These are phyloP conservation scores for Botrytis byssoidea DNA, from an alignment of 2,329 filamentous ascomycete genomes.

Conservation along the genomic window DNA sequence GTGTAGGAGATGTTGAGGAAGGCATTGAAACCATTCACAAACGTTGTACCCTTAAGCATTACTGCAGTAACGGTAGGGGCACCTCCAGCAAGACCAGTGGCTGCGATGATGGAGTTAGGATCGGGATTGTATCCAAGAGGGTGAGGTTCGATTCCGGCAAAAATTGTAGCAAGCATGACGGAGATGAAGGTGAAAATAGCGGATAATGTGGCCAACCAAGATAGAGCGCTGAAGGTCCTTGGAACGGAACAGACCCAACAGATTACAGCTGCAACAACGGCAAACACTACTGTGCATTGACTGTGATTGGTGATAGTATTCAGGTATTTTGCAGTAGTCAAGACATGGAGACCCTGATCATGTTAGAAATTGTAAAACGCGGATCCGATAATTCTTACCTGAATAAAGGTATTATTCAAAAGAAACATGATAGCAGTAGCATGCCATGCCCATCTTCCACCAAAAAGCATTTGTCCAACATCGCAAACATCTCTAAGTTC, in stretches of 20 bases:
- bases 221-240: constrained; percentile 77
- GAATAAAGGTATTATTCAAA: constrained; percentile 90
- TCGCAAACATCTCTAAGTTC: constrained; percentile 92
- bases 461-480: constrained; percentile 93
- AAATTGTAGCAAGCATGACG: constrained; percentile 79
- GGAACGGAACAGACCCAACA: constrained; percentile 80
- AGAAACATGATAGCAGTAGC: constrained; percentile 81
- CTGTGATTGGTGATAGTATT: constrained; percentile 79
- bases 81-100: constrained; percentile 45
- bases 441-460: constrained; percentile 73
- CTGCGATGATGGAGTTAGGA: constrained; percentile 40
- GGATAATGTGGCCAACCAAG: constrained; percentile 74
- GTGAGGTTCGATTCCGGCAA: constrained; percentile 72
- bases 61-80: constrained; percentile 67
- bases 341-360: constrained; percentile 69
- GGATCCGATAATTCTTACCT: constrained; percentile 47
- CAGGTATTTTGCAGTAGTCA: constrained; percentile 81
- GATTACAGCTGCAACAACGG: constrained; percentile 69
- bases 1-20: constrained; percentile 97
- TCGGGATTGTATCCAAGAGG: constrained; percentile 64
- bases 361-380: neutral
- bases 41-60: constrained; percentile 68
- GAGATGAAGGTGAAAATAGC: constrained; percentile 89
- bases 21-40: constrained; percentile 78
- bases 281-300: constrained; percentile 78